Evolutionary conservation across 495 filamentous ascomycete genomes (phyloP), one percentile per base, ranked within the genome.

Genomic region (Tuber umbilicatum): DNA sequence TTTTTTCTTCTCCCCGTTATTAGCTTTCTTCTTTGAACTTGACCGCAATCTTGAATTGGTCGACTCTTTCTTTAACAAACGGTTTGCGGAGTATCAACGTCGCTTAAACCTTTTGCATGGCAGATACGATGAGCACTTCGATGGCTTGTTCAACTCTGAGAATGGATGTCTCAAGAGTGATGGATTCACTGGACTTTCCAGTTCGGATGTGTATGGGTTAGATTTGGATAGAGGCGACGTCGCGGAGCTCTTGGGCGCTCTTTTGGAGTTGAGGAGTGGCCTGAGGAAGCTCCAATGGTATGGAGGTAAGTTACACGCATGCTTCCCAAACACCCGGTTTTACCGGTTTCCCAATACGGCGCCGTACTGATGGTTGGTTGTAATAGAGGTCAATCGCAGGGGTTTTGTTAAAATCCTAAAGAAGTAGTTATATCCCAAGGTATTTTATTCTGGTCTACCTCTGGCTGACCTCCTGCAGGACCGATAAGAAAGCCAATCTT

Each of bases 381-480:
- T 70, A 35, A 73, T 31, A 76, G 95, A 98, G 85, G 94, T 98
- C 78, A 99, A 99, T 81, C 88, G 94, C 47, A 88, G 92, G 74
- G 95, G 95, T 0, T 99, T 99, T 80, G 87, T 96, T 79, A 99
- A 99, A 85, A 98, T 99, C 84, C 94, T 94, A 35, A 99, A 97
- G 86, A 99, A 99, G 83, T 86, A 81, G 41, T 43, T 60, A 40
- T 23, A 64, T 55, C 69, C 42, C 50, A 31, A 60, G 47, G 70
- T 75, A 64, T 72, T 47, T 41, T 39, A 40, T 38, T 50, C 17
- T 7, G 23, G 39, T 31, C 27, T 31, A 68, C 9, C 38, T 31
- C 38, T 43, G 21, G 69, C 50, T 79, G 42, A 80, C 40, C 23
- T 40, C 19, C 39, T 23, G 41, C 42, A 81, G 80, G 42, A 64